A percentile compares a stretch with the other conserved stretches of the same genome.
phyloP scores from a whole-genome alignment of 345 rosid species.

The Toxicodendron radicans region DNA sequence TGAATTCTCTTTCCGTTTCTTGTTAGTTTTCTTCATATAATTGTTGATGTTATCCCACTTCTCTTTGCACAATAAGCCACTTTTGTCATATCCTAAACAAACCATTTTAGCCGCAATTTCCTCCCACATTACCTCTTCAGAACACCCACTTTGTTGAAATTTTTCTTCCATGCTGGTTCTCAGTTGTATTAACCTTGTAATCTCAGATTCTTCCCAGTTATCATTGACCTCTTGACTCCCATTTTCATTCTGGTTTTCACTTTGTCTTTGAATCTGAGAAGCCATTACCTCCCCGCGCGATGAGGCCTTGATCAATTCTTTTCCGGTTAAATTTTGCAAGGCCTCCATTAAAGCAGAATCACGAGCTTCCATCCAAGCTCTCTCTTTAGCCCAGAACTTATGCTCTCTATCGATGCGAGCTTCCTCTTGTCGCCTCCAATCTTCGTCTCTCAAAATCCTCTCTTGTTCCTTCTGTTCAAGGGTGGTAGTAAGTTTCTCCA shows the following conservation, averaged over 20 bases:
- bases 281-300: slow-evolving; percentile 37
- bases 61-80: slow-evolving; percentile 49
- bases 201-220: slow-evolving; percentile 53
- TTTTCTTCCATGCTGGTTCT: slow-evolving; percentile 54
- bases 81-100: slow-evolving; percentile 55
- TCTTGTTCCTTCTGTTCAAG: slow-evolving; percentile 83
- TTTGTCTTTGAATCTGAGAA: slow-evolving; percentile 28
- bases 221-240: slow-evolving; percentile 32
- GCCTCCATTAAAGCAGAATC: slow-evolving; percentile 83
- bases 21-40: slow-evolving; percentile 45
- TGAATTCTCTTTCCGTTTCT: slow-evolving; percentile 70
- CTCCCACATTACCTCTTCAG: slow-evolving; percentile 50
- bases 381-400: slow-evolving; percentile 82
- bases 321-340: slow-evolving; percentile 56
- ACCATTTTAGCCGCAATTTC: slow-evolving; percentile 45
- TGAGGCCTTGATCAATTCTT: slow-evolving; percentile 28
- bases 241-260: slow-evolving; percentile 38
- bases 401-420: slow-evolving; percentile 68
- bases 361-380: slow-evolving; percentile 88
- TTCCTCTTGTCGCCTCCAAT: slow-evolving; percentile 76
- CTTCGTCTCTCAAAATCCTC: slow-evolving; percentile 72
- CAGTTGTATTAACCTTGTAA: slow-evolving; percentile 54
- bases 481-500: slow-evolving; percentile 71
- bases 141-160: slow-evolving; percentile 41
- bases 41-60: slow-evolving; percentile 53